These are phyloP conservation scores for Candida succiphila DNA, from an alignment of 805 yeast genomes.

Conservation along the genomic window DNA sequence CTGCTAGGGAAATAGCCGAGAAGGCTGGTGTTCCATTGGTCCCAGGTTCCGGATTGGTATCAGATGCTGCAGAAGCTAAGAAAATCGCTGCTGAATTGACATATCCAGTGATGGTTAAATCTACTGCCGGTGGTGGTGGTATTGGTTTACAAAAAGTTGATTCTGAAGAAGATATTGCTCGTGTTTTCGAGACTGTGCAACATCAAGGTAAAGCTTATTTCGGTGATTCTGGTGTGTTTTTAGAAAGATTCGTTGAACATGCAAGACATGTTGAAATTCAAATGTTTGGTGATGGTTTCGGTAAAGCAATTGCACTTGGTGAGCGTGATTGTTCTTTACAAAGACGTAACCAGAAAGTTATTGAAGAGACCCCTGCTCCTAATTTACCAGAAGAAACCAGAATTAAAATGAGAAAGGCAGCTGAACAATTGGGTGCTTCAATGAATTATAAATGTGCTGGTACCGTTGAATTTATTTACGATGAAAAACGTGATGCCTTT, in stretches of 20 bases:
- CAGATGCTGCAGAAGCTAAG: conserved; percentile 63
- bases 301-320: conserved; percentile 87
- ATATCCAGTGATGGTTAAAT: conserved; percentile 92
- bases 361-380: conserved; percentile 98
- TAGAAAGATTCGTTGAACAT: conserved; percentile 89
- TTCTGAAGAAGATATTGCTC: conserved; percentile 65
- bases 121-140: conserved; percentile 99
- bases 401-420: conserved; percentile 64
- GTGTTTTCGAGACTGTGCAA: conserved; percentile 82
- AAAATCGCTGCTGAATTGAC: conserved; percentile 63
- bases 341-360: conserved; percentile 92
- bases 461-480: conserved; percentile 93
- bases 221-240: conserved; percentile 91
- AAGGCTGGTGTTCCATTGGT: conserved; percentile 92
- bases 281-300: conserved; percentile 92
- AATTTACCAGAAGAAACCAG: conserved; percentile 77
- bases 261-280: conserved; percentile 97
- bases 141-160: conserved; percentile 94
- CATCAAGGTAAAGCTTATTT: conserved; percentile 91
- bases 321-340: conserved; percentile 97
- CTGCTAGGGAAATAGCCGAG: conserved; percentile 90
- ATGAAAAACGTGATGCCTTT: conserved; percentile 76
- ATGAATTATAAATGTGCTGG: conserved; percentile 96
- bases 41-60: conserved; percentile 89
- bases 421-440: conserved; percentile 71